Evolutionary conservation across 208 protist species (phyloP).

Genomic region (Acanthamoeba healyi): DNA sequence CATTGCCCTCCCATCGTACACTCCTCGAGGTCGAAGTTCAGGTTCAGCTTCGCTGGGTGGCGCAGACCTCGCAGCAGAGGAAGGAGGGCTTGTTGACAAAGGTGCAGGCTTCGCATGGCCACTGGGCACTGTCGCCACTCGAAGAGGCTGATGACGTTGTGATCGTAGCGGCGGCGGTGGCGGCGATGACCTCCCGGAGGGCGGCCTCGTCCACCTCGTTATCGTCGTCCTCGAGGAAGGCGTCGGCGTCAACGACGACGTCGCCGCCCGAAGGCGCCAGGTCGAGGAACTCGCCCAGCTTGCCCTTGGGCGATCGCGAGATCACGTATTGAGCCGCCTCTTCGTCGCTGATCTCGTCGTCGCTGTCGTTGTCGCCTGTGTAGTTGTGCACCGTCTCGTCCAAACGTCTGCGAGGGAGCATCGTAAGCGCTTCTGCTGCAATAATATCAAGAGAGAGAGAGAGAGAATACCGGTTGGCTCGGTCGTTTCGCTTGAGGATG

Average conservation of each 20-base stretch:
- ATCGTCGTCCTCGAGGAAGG: neutral
- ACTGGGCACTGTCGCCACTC: neutral
- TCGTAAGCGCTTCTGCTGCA: neutral
- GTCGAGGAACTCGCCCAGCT: constrained; percentile 58
- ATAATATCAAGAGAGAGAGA: neutral
- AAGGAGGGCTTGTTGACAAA: constrained; percentile 31
- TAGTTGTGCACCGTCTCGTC: neutral
- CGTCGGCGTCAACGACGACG: neutral
- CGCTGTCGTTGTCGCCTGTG: neutral
- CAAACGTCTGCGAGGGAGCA: neutral
- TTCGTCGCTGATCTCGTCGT: neutral
- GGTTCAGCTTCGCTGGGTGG: neutral
- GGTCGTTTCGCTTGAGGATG: constrained; percentile 57
- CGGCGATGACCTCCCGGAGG: too few relatives aligned
- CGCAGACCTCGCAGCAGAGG: constrained; percentile 39
- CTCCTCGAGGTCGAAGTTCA: too few relatives aligned
- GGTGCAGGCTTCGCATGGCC: neutral
- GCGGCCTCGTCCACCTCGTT: neutral
- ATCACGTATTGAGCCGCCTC: neutral
- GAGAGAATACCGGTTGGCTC: neutral
- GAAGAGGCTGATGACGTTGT: too few relatives aligned
- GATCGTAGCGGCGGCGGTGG: neutral
- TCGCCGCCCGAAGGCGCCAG: neutral
- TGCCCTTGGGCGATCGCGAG: neutral
- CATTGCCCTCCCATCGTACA: too few relatives aligned